Conservation (phyloP, 2,329 filamentous ascomycete genomes). For the Grosmannia clavigera region DNA sequence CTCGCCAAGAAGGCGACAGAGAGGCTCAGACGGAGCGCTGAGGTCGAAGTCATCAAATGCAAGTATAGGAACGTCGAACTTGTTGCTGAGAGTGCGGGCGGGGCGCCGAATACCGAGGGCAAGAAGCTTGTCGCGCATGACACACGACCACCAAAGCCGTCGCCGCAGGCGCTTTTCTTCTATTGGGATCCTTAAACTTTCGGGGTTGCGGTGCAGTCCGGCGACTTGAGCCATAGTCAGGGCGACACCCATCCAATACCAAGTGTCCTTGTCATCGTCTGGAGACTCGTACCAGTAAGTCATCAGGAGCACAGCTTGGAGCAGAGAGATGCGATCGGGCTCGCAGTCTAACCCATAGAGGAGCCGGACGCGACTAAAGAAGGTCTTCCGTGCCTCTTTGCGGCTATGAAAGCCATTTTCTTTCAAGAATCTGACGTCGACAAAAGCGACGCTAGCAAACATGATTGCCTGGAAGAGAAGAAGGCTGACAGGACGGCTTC, state of each 20-base stretch:
- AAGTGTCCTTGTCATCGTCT: slow-evolving; percentile 59
- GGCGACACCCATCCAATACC: slow-evolving; percentile 61
- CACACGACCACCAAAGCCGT: slow-evolving; percentile 59
- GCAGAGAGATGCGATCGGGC: slow-evolving; percentile 51
- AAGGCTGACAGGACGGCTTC: slow-evolving; percentile 43
- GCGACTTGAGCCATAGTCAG: slow-evolving; percentile 57
- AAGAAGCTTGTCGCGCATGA: slow-evolving; percentile 55
- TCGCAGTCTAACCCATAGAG: slow-evolving; percentile 62
- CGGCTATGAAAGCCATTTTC: slow-evolving; percentile 44
- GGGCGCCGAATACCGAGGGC: slow-evolving; percentile 56
- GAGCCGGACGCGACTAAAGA: slow-evolving; percentile 35
- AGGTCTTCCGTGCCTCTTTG: slow-evolving; percentile 51
- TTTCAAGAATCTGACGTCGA: slow-evolving; percentile 47
- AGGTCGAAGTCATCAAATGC: slow-evolving; percentile 47
- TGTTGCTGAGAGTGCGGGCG: slow-evolving; percentile 53
- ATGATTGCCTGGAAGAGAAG: slow-evolving; percentile 30
- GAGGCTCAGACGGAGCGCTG: not conserved
- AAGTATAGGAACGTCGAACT: slow-evolving; percentile 56
- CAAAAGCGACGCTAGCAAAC: slow-evolving; percentile 46
- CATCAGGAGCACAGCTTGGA: slow-evolving; percentile 53
- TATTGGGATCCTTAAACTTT: slow-evolving; percentile 45
- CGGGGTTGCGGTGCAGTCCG: slow-evolving; percentile 53
- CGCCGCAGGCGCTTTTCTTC: slow-evolving; percentile 45
- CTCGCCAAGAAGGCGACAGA: not conserved
- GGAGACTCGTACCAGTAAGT: slow-evolving; percentile 60